Base-by-base conservation (phyloP, 345 rosid genomes). In the Gossypium ekmanianum region DNA sequence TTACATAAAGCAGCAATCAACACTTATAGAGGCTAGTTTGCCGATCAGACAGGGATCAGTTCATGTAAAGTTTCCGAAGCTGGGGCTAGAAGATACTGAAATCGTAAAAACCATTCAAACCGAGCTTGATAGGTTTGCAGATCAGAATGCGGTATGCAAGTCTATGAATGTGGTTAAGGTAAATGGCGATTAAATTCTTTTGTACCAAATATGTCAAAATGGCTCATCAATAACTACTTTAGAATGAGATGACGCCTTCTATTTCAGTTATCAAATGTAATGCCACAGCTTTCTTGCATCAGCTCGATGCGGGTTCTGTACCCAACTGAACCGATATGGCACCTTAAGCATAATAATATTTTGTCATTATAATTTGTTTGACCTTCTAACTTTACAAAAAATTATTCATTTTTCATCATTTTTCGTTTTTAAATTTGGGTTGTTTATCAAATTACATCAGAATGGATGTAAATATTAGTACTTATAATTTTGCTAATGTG, bases 1-100 rank as follows among this genome's bases (percentile, higher is more conserved):
- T 77, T 87, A 86, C 80, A 74, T 89, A 67, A 89, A 88, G 83
- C 88, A 87, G 75, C 90, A 92, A 61, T 82, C 85, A 62, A 51
- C 39, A 63, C 83, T 61, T 39, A 29, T 56, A 7, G 82, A 85
- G 62, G 13, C 90, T 1, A 50, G 74, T 29, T 51, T 61, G 59
- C 93, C 89, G 1, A 79, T 87, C 73, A 95, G 76, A 75, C 90
- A 95, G 39, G 94, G 97, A 58, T 93, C 98, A 20, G 83, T 91
- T 83, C 99, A 91, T 75, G 97, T 93, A 57, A 79, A 58, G 79
- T 82, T 91, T 79, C 94, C 96, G 2, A 88, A 87, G 76, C 86
- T 87, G 16, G 88, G 77, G 71, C 83, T 81, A 2, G 86, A 85
- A 66, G 96, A 86, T 22, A 72, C 63, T 61, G 86, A 82, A 77